Percentiles rank a stretch among this genome's conserved stretches.
phyloP scores from a whole-genome alignment of 2,329 filamentous ascomycete genomes.

The Fusarium redolens region DNA sequence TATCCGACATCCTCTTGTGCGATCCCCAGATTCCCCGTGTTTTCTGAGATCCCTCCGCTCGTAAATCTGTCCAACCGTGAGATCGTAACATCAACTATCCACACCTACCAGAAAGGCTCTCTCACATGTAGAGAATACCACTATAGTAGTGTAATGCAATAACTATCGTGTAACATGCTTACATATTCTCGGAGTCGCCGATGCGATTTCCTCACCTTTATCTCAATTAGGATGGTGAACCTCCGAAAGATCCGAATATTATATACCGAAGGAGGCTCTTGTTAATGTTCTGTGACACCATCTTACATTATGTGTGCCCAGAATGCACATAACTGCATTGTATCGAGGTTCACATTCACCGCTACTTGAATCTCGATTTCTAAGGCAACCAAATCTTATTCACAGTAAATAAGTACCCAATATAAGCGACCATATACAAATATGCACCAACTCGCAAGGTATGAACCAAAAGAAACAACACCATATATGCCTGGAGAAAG shows the following conservation, averaged over 20 bases:
- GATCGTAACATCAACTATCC: slow-evolving; percentile 6
- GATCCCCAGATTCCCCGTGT: slow-evolving; percentile 31
- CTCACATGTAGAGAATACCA: background rate
- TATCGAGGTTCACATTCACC: background rate
- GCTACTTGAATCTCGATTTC: background rate
- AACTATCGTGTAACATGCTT: slow-evolving; percentile 10
- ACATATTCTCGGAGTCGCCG: slow-evolving; percentile 29
- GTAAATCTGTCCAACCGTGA: slow-evolving; percentile 17
- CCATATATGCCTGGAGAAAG: background rate
- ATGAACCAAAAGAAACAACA: background rate
- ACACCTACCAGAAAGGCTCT: background rate
- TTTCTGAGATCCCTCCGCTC: slow-evolving; percentile 18
- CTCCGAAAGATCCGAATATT: slow-evolving; percentile 20
- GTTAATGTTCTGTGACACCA: background rate
- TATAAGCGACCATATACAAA: background rate
- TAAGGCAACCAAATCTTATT: background rate
- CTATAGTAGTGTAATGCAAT: background rate
- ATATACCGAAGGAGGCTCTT: background rate
- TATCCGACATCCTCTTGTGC: background rate
- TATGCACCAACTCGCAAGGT: background rate
- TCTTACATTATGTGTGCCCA: background rate
- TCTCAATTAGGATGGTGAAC: slow-evolving; percentile 11
- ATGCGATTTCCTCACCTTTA: background rate
- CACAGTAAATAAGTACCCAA: background rate
- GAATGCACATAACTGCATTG: background rate